Conservation (phyloP, 108 stramenopile species). For the Cyclotella baltica region DNA sequence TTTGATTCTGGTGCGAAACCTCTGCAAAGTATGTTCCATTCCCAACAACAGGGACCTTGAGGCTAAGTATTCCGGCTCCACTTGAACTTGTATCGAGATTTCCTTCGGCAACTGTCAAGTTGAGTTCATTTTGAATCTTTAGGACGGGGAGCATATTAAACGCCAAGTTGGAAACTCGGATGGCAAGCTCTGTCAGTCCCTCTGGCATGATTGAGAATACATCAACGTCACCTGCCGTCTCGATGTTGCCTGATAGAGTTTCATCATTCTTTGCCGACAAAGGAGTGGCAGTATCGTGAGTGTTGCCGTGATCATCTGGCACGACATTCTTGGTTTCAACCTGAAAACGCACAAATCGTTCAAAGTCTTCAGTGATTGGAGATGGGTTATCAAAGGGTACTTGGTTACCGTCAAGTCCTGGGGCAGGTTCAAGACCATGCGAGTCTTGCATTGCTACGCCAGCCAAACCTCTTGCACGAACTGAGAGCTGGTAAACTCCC, state of each 20-base stretch:
- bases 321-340: not conserved
- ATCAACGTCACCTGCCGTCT: not conserved
- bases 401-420: not conserved
- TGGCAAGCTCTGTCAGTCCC: not conserved
- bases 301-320: conserved; percentile 7
- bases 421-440: not conserved
- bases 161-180: not conserved
- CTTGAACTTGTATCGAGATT: not conserved
- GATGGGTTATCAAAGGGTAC: not conserved
- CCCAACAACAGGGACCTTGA: not conserved
- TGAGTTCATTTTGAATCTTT: not conserved
- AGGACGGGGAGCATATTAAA: not conserved
- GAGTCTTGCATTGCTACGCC: not conserved
- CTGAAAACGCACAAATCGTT: not conserved
- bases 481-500: not conserved
- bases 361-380: not conserved
- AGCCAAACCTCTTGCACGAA: not conserved
- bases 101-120: not conserved
- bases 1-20: not conserved
- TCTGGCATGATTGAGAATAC: not conserved
- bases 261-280: not conserved
- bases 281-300: not conserved
- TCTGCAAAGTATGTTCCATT: not conserved
- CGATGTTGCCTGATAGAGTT: not conserved
- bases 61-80: not conserved